phyloP scores from a whole-genome alignment of 2,329 filamentous ascomycete genomes.

The Fusarium cyanostomum region DNA sequence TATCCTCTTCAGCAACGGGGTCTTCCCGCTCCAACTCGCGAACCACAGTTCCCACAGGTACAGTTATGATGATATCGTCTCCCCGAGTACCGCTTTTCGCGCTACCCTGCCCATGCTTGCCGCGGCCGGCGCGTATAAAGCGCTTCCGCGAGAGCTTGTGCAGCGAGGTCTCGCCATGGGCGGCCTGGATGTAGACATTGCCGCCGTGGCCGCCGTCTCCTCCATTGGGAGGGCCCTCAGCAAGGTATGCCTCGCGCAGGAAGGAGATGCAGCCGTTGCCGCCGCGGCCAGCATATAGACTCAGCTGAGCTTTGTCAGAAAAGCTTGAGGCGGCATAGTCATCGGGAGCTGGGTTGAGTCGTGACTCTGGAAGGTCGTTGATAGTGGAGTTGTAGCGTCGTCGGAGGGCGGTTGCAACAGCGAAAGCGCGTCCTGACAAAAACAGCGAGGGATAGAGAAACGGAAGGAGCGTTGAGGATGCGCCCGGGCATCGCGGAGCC shows the following conservation, averaged over 20 bases:
- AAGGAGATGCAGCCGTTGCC: constrained; percentile 96
- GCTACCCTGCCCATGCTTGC: constrained; percentile 82
- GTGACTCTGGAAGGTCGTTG: constrained; percentile 58
- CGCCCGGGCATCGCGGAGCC: constrained; percentile 42
- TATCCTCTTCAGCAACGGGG: constrained; percentile 73
- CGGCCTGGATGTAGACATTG: constrained; percentile 92
- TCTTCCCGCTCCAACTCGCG: constrained; percentile 83
- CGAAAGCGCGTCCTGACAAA: constrained; percentile 27
- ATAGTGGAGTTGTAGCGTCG: constrained; percentile 43
- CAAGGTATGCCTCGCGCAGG: constrained; percentile 87
- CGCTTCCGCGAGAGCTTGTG: constrained; percentile 87
- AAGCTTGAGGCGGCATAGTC: constrained; percentile 88
- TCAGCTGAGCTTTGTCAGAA: constrained; percentile 83
- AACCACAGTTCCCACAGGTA: constrained; percentile 92
- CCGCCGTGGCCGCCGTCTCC: constrained; percentile 94
- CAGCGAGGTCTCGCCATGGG: constrained; percentile 88
- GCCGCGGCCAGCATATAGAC: constrained; percentile 79
- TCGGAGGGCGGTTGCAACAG: constrained; percentile 17
- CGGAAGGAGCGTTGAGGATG: constrained; percentile 40
- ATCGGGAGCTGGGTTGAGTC: constrained; percentile 82
- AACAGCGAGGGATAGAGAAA: constrained; percentile 63
- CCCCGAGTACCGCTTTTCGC: constrained; percentile 79
- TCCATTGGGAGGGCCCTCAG: constrained; percentile 90
- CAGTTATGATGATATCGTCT: constrained; percentile 86
- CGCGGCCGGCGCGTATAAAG: constrained; percentile 76